Base-by-base conservation (phyloP, 306 rosid species). In the Echinosophora koreensis region DNA sequence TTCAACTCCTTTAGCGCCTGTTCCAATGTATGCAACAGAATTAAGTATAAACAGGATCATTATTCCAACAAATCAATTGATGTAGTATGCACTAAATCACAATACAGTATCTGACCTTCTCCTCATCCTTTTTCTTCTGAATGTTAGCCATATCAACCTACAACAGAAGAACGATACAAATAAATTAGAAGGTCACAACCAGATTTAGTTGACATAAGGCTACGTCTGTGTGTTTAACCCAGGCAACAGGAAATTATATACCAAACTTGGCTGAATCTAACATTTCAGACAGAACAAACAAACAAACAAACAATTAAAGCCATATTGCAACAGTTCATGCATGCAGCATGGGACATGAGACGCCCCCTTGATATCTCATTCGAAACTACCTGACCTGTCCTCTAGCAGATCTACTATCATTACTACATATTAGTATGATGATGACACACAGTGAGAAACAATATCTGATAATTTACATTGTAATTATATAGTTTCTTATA, bases 71-170 rank as follows among this genome's bases (percentile, higher is more conserved):
- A 66, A 76, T 50, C 22, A 58, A 54, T 9, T 6, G 44, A 62
- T 8, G 4, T 1, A 60, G 22, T 12, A 41, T 15, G 51, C 18
- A 46, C 3, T 11, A 39, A 70, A 22, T 56, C 5, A 16, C 37
- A 85, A 27, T 4, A 3, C 10, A 11, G 18, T 16, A 47, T 67
- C 88, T 73, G 16, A 94, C 98, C 97, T 94, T 92, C 81, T 94
- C 98, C 83, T 94, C 98, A 0, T 94, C 98, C 54, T 94, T 94
- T 81, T 94, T 92, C 91, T 94, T 92, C 86, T 94, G 97, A 47
- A 94, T 42, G 82, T 94, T 94, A 34, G 93, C 98, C 95, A 92
- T 10, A 80, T 94, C 98, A 77, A 82, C 42, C 98, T 94, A 77
- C 76, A 77, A 76, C 66, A 71, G 42, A 71, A 56, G 22, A 75